phyloP scores from a whole-genome alignment of 257 asterid species.

The Nicotiana tomentosiformis region DNA sequence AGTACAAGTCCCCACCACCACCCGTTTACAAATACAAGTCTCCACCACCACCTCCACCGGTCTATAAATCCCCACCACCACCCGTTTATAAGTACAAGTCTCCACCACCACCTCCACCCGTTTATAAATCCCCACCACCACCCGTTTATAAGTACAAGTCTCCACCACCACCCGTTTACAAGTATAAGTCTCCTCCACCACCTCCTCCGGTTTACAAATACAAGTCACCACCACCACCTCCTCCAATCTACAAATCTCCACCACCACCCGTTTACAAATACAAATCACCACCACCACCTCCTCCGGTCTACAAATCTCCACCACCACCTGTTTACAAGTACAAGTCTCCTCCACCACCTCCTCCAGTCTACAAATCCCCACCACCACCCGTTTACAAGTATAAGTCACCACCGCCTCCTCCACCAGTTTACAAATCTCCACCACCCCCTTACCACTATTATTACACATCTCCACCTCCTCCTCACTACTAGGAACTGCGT shows the following conservation, averaged over 20 bases:
- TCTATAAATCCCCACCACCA: background rate
- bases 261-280: background rate
- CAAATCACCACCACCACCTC: background rate
- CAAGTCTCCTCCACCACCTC: background rate
- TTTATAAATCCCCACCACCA: background rate
- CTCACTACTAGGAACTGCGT: slow-evolving; percentile 16
- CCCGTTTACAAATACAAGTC: background rate
- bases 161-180: slow-evolving; percentile 1
- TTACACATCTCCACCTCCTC: slow-evolving; percentile 22
- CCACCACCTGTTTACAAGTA: background rate
- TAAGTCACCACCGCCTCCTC: background rate
- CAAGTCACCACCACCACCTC: slow-evolving; percentile 8
- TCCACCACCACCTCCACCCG: background rate
- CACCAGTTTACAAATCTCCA: no score
- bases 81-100: background rate
- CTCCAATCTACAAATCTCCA: background rate
- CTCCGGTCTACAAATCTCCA: background rate
- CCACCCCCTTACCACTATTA: no score
- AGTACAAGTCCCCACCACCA: slow-evolving; percentile 6
- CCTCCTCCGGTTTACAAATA: background rate
- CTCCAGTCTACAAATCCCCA: background rate
- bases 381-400: background rate
- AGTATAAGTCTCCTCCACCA: slow-evolving; percentile 11
- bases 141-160: background rate
- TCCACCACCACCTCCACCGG: background rate